Base-by-base conservation (phyloP, 2,329 filamentous ascomycete genomes). In the Colletotrichum endophyticum region DNA sequence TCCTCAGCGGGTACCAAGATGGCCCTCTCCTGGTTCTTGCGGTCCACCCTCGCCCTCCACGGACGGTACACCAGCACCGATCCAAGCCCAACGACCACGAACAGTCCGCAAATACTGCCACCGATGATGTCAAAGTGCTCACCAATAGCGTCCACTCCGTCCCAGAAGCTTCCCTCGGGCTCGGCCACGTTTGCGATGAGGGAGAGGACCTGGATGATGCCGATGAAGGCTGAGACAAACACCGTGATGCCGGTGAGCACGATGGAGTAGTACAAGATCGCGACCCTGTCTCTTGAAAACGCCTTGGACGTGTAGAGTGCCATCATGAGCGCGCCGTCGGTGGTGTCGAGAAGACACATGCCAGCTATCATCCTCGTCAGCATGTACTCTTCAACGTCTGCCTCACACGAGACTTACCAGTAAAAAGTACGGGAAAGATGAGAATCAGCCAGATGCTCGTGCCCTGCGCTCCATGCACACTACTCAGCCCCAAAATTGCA, bases 281-380 rank as follows among this genome's bases (percentile, higher is more conserved):
- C 96, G n/a, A 99, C 92, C 1, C 91, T 91, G 81, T 99, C 96
- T 73, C 94, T 89, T 0, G 95, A 93, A 63, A 98, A 93, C 34
- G 94, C 88, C 77, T 91, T 95, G 53, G 94, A 94, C 0, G 96
- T 96, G 85, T 99, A 99, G 2, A 99, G 88, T 1, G 94, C 93
- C 92, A 98, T 96, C 96, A 99, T 99, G 25, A 98, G 89, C 2
- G 96, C 96, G 28, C 96, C 96, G 80, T 99, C 97, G 0, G 93
- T 94, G 0, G 96, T 98, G 84, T 99, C 97, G 8, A 99, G 88
- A 27, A 99, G 89, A 84, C 96, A 98, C 97, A 99, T 99, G 75
- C 95, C 97, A 1, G 94, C 95, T 94, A 66, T 66, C 15, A 36
- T 22, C 3, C 2, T 53, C 13, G 59, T 25, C 16, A 66, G 36